These are phyloP conservation scores for Penicillium sp. DNA, from an alignment of 2,329 filamentous ascomycete genomes.

Conservation along the genomic window DNA sequence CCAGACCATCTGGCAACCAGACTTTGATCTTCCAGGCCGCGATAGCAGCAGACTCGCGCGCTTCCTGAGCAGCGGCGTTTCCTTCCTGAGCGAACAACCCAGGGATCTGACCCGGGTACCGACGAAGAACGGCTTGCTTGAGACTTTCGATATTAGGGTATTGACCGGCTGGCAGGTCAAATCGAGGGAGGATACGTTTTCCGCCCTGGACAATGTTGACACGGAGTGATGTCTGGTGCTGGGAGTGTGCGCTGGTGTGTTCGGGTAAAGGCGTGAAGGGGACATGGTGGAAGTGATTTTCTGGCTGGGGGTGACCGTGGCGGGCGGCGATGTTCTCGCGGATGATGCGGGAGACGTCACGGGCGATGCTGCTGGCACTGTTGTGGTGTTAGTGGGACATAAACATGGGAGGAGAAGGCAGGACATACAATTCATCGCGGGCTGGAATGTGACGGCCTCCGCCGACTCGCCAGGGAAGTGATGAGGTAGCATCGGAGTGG, in stretches of 20 bases:
- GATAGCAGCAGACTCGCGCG: conserved; percentile 19
- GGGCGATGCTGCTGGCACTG: conserved; percentile 45
- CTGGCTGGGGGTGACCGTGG: conserved; percentile 19
- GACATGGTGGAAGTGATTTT: conserved; percentile 15
- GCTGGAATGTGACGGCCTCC: conserved; percentile 31
- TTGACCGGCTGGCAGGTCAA: conserved; percentile 39
- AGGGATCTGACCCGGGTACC: conserved; percentile 34
- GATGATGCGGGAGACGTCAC: conserved; percentile 45
- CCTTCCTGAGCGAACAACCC: conserved; percentile 12
- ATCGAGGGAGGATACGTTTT: conserved; percentile 42
- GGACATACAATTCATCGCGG: conserved; percentile 46
- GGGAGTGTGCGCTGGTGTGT: conserved; percentile 6
- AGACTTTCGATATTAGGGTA: conserved; percentile 37
- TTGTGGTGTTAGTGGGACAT: conserved; percentile 20
- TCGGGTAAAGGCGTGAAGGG: conserved; percentile 17
- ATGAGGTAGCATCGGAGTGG: conserved; percentile 32
- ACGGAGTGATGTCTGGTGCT: conserved; percentile 34
- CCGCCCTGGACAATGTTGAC: conserved; percentile 41
- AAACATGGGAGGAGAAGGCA: neutral
- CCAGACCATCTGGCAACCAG: conserved; percentile 47
- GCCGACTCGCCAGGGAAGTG: conserved; percentile 41
- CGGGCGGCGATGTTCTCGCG: conserved; percentile 37
- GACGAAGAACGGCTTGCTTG: conserved; percentile 34
- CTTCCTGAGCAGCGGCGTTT: conserved; percentile 21
- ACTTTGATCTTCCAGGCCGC: conserved; percentile 40